Conservation (phyloP, 1,284 basidiomycete genomes). For the Cutaneotrichosporon arboriforme region DNA sequence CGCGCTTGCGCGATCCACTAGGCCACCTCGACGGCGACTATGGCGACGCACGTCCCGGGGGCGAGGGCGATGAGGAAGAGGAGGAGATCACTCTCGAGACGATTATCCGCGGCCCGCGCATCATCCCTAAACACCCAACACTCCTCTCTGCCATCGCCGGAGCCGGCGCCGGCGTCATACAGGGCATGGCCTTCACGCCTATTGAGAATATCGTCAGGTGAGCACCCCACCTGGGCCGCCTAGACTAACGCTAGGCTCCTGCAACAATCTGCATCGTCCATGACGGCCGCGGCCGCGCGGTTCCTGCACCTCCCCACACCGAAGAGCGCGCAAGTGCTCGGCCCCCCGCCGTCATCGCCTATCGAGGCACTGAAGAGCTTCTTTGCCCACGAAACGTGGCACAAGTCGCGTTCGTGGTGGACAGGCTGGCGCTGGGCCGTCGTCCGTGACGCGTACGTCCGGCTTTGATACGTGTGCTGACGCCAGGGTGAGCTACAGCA, state of each 20-base stretch:
- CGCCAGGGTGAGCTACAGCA: slow-evolving; percentile 37
- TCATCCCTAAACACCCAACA: slow-evolving; percentile 43
- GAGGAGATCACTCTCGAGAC: slow-evolving; percentile 40
- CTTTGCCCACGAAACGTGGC: slow-evolving; percentile 34
- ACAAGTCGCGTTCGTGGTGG: slow-evolving; percentile 39
- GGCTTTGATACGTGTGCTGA: background rate
- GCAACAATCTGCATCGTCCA: slow-evolving; percentile 29
- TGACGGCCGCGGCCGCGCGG: slow-evolving; percentile 18
- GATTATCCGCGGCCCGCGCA: slow-evolving; percentile 34
- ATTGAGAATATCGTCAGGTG: slow-evolving; percentile 46
- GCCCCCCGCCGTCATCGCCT: slow-evolving; percentile 23
- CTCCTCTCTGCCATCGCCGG: slow-evolving; percentile 42
- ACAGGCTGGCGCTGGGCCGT: slow-evolving; percentile 44
- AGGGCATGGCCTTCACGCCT: slow-evolving; percentile 45
- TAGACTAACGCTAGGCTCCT: slow-evolving; percentile 22
- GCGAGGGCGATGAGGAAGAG: slow-evolving; percentile 16
- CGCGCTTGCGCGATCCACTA: slow-evolving; percentile 8
- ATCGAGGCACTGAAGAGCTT: slow-evolving; percentile 34
- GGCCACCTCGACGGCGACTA: slow-evolving; percentile 18
- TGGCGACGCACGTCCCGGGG: slow-evolving; percentile 3
- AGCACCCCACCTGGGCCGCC: slow-evolving; percentile 4
- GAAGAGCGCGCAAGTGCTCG: slow-evolving; percentile 11
- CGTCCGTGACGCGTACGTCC: slow-evolving; percentile 34
- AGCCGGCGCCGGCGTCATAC: slow-evolving; percentile 41
- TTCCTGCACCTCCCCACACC: slow-evolving; percentile 25